Conservation (phyloP, 23 red algal species). For the Gracilariopsis chorda region DNA sequence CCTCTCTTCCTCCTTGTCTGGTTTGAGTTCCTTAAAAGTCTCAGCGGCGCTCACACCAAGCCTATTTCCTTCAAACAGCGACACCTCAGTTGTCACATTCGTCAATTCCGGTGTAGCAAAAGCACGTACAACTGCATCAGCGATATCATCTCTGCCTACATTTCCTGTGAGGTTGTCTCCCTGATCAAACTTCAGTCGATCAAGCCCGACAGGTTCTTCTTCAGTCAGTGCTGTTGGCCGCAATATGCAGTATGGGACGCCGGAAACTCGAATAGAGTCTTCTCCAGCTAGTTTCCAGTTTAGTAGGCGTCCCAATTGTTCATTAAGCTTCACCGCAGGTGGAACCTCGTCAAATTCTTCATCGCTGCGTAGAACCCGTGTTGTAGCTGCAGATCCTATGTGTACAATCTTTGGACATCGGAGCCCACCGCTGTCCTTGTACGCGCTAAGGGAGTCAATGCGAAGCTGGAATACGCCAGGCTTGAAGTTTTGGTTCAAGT, state of each 20-base stretch:
- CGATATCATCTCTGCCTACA: slow-evolving; percentile 84
- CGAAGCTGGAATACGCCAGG: slow-evolving; percentile 71
- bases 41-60: not conserved
- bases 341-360: slow-evolving; percentile 56
- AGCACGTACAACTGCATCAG: slow-evolving; percentile 47
- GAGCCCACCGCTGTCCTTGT: not conserved
- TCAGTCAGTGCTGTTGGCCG: slow-evolving; percentile 89
- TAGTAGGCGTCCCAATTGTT: slow-evolving; percentile 71
- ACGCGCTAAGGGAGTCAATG: slow-evolving; percentile 55
- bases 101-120: slow-evolving; percentile 4
- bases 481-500: slow-evolving; percentile 80
- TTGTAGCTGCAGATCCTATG: slow-evolving; percentile 72
- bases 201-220: slow-evolving; percentile 60
- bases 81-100: slow-evolving; percentile 28
- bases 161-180: slow-evolving; percentile 82
- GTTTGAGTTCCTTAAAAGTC: not conserved
- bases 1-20: slow-evolving; percentile 12
- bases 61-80: not conserved
- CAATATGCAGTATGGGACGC: slow-evolving; percentile 76
- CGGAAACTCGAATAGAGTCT: slow-evolving; percentile 65
- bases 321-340: slow-evolving; percentile 79
- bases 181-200: slow-evolving; percentile 67
- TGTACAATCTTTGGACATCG: slow-evolving; percentile 70
- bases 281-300: slow-evolving; percentile 96
- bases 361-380: slow-evolving; percentile 62